These are phyloP conservation scores for Lactarius sanguifluus DNA, from an alignment of 768 basidiomycete genomes.

Conservation along the genomic window DNA sequence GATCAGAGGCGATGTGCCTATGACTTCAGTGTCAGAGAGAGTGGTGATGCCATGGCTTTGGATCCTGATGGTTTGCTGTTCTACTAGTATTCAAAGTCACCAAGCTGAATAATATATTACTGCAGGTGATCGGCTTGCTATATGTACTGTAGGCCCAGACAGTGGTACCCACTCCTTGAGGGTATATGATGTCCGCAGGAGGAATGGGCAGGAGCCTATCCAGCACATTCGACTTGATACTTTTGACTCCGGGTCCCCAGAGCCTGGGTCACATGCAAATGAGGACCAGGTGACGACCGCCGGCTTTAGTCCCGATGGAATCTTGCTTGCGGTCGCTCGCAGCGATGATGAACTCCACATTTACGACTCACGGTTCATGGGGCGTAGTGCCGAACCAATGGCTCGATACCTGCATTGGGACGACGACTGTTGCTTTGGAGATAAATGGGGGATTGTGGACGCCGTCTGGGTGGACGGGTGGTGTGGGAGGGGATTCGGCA, in stretches of 20 bases:
- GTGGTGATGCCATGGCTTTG: constrained; percentile 29
- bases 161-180: constrained; percentile 10
- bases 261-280: not conserved
- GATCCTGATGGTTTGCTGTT: constrained; percentile 21
- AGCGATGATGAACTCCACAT: constrained; percentile 28
- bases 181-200: constrained; percentile 25
- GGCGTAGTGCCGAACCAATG: constrained; percentile 12
- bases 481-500: constrained; percentile 21
- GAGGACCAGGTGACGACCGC: constrained; percentile 25
- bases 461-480: constrained; percentile 27
- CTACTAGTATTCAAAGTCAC: not conserved
- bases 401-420: constrained; percentile 25
- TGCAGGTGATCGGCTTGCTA: constrained; percentile 22
- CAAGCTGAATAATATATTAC: not conserved
- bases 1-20: constrained; percentile 13
- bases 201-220: constrained; percentile 1
- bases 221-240: constrained; percentile 5
- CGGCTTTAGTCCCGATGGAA: constrained; percentile 27
- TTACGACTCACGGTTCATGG: constrained; percentile 28
- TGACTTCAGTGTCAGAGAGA: constrained; percentile 17
- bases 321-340: constrained; percentile 26
- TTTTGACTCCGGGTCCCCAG: not conserved
- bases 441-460: constrained; percentile 25
- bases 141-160: constrained; percentile 15
- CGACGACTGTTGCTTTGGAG: constrained; percentile 17